These are phyloP conservation scores for Monosporascus sp. DNA, from an alignment of 2,329 filamentous ascomycete genomes.

Conservation along the genomic window DNA sequence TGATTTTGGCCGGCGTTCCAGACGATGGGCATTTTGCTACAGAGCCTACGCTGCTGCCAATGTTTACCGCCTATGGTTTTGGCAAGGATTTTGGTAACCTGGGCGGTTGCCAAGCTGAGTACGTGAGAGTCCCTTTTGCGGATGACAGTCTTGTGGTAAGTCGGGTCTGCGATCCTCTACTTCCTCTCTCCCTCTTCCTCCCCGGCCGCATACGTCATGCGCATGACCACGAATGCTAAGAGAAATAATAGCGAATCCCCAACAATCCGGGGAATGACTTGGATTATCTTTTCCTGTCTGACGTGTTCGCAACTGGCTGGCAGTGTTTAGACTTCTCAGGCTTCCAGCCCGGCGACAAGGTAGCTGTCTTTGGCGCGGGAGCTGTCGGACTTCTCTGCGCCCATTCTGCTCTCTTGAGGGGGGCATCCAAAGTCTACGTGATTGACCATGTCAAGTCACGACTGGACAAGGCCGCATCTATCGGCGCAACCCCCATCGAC, in stretches of 20 bases:
- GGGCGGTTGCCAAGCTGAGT: constrained; percentile 14
- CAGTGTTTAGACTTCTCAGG: constrained; percentile 28
- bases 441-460: constrained; percentile 59
- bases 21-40: constrained; percentile 8
- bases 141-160: constrained; percentile 9
- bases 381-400: constrained; percentile 33
- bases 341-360: constrained; percentile 29
- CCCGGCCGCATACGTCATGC: no score
- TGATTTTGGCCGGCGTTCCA: constrained; percentile 29
- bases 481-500: constrained; percentile 56
- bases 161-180: no score
- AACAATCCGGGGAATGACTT: constrained; percentile 8
- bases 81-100: not conserved
- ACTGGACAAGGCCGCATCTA: constrained; percentile 53
- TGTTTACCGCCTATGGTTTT: no score
- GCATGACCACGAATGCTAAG: no score
- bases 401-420: constrained; percentile 36
- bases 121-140: constrained; percentile 12
- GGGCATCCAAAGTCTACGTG: constrained; percentile 55
- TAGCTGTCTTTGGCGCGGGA: constrained; percentile 20
- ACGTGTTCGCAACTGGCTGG: constrained; percentile 29
- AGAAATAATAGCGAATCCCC: constrained; percentile 3
- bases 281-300: constrained; percentile 23
- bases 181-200: no score
- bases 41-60: not conserved